Conservation (phyloP, 2,329 filamentous ascomycete species). For the Triangularia verruculosa region DNA sequence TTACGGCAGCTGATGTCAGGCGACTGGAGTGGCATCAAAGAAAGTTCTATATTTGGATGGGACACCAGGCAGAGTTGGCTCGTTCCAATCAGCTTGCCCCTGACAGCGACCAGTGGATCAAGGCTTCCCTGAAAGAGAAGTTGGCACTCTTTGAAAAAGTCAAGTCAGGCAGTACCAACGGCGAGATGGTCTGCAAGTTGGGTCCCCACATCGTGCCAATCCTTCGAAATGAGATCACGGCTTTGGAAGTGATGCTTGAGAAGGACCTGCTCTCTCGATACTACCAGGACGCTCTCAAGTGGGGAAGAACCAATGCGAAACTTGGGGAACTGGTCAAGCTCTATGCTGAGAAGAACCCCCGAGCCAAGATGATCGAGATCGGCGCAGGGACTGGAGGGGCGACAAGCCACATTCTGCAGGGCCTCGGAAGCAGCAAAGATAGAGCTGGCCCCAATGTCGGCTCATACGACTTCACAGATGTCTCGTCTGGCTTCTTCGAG, state of each 20-base stretch:
- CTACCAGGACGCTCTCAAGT: constrained; percentile 30
- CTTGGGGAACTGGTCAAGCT: constrained; percentile 26
- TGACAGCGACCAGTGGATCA: constrained; percentile 18
- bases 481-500: constrained; percentile 33
- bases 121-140: constrained; percentile 8
- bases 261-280: constrained; percentile 35
- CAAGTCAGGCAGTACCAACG: constrained; percentile 25
- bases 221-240: constrained; percentile 31
- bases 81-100: constrained; percentile 20
- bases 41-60: constrained; percentile 29
- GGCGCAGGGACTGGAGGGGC: constrained; percentile 44
- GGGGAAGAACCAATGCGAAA: constrained; percentile 25
- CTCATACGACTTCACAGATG: constrained; percentile 28
- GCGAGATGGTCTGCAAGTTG: constrained; percentile 32
- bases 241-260: constrained; percentile 36
- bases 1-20: constrained; percentile 19
- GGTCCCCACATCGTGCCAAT: constrained; percentile 34
- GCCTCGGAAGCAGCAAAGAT: constrained; percentile 9
- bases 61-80: constrained; percentile 23
- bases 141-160: constrained; percentile 17
- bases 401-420: constrained; percentile 35
- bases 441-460: constrained; percentile 4
- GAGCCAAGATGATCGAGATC: constrained; percentile 37
- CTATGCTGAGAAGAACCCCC: constrained; percentile 26
- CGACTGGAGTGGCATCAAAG: constrained; percentile 23